Evolutionary conservation across 345 rosid species (phyloP).

Genomic region (Hibiscus syriacus): DNA sequence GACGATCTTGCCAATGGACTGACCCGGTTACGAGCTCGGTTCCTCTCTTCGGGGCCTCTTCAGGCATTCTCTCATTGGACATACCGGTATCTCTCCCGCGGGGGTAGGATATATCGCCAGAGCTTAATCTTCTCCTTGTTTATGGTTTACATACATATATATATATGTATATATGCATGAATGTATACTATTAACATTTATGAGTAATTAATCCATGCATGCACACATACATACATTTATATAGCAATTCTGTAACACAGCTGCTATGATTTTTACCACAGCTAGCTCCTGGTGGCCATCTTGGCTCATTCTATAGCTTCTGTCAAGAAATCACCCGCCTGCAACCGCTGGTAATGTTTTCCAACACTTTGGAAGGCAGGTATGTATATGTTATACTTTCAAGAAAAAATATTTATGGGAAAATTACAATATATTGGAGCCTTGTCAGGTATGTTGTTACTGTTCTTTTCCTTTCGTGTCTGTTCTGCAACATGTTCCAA

Average conservation of each 20-base stretch:
- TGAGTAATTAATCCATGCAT: background rate
- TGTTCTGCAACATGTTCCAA: background rate
- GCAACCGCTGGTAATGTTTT: background rate
- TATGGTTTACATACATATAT: background rate
- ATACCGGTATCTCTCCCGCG: slow-evolving; percentile 1
- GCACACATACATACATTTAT: too few species aligned
- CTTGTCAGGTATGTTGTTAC: background rate
- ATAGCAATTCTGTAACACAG: background rate
- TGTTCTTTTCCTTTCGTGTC: background rate
- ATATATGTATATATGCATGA: background rate
- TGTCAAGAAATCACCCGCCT: background rate
- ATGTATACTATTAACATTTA: background rate
- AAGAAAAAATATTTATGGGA: background rate
- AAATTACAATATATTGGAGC: background rate
- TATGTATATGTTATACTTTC: background rate
- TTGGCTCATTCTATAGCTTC: slow-evolving; percentile 23
- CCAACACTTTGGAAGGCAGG: slow-evolving; percentile 11
- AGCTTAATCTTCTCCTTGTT: background rate
- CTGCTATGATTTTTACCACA: slow-evolving; percentile 6
- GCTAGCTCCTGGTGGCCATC: slow-evolving; percentile 38
- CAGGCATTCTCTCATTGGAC: slow-evolving; percentile 31
- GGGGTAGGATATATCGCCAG: slow-evolving; percentile 24
- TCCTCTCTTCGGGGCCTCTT: slow-evolving; percentile 27
- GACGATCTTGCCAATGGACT: background rate
- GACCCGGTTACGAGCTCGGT: slow-evolving; percentile 21